These are phyloP conservation scores for Populus hybrid DNA, from an alignment of 441 rosid genomes.

Conservation along the genomic window DNA sequence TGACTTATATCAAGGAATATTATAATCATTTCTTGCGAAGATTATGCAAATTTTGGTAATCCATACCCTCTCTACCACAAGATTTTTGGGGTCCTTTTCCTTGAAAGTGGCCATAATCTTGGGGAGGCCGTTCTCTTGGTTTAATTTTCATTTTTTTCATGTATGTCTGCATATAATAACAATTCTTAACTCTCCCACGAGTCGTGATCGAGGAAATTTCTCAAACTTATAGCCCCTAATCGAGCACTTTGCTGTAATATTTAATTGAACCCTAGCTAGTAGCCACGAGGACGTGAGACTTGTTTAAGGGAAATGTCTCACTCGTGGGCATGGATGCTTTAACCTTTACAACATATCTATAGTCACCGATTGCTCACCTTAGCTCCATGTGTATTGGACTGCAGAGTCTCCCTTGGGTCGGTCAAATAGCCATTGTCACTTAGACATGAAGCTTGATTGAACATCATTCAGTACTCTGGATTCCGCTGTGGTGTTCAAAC, in stretches of 20 bases:
- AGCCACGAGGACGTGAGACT: neutral
- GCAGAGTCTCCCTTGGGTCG: neutral
- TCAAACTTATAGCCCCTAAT: neutral
- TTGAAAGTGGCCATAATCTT: constrained; percentile 11
- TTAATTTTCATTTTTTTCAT: neutral
- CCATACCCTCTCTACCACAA: neutral
- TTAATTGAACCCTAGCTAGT: neutral
- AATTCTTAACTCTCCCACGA: neutral
- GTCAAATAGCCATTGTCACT: neutral
- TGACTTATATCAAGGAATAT: neutral
- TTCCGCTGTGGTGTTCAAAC: too few species aligned
- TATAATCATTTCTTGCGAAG: constrained; percentile 11
- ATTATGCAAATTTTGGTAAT: neutral
- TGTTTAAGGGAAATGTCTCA: neutral
- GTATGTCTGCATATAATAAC: neutral
- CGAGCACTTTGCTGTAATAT: neutral
- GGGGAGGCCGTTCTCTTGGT: neutral
- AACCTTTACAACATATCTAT: too few species aligned
- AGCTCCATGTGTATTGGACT: too few species aligned
- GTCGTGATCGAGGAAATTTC: neutral
- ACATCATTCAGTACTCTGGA: neutral
- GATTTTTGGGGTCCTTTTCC: constrained; percentile 5
- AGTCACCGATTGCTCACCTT: too few species aligned
- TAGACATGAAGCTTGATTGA: neutral
- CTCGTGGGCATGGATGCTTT: too few species aligned